Evolutionary conservation across 306 rosid species (phyloP), one percentile per base, ranked within the genome.

Genomic region (Cyclanthera cordifolia): DNA sequence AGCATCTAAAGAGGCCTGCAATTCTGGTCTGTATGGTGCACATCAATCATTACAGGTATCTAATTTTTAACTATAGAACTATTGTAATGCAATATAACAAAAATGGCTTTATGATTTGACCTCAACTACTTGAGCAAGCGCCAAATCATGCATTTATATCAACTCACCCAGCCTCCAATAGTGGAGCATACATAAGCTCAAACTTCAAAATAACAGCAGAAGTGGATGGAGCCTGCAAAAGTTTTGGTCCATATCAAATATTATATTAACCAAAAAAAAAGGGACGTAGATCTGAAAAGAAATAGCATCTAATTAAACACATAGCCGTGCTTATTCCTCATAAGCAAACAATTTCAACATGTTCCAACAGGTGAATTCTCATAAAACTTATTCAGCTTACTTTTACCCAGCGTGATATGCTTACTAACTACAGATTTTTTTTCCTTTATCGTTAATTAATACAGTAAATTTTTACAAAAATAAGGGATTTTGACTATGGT

Each of bases 101-200:
- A 50, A 39, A 73, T 43, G 32, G 20, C 39, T 53, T 67, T 75
- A 30, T 10, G 53, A 46, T 64, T 6, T 46, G 53, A 45, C n/a
- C 59, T 24, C 48, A 71, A 71, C 60, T 63, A 55, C 37, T 37
- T 7, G 37, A 55, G 64, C 64, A 51, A 72, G 39, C 53, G 69
- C 76, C 37, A 63, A 67, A 70, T 53, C 28, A 73, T 17, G 50
- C 30, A 70, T 20, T 55, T 64, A 64, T 64, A 27, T 72, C 67
- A 73, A 80, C 88, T 76, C 84, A 93, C 99, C 88, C 88, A 65
- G 82, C 74, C 74, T 74, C 89, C 41, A 57, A 70, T 67, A 73
- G 47, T 43, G 96, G 82, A 55, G 94, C 90, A 85, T 84, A 87
- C 82, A 87, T 68, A 70, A 93, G 95, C 85, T 93, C 99, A 81